Conservation (phyloP, 768 basidiomycete species). For the Trametes maxima region DNA sequence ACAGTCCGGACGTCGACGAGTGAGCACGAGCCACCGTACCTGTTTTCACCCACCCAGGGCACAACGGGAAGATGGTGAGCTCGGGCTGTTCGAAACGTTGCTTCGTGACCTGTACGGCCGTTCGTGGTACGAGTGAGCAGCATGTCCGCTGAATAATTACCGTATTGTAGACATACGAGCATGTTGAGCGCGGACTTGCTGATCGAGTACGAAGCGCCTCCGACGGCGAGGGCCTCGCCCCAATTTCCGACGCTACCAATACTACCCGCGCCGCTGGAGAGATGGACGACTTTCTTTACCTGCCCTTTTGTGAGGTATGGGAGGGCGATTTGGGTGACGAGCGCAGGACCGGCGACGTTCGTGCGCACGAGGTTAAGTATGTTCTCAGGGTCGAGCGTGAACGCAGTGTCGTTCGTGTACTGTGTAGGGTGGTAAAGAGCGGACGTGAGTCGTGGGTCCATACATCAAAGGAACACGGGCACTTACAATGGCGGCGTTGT, state of each 20-base stretch:
- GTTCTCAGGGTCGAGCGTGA: conserved; percentile 1
- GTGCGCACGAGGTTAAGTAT: conserved; percentile 2
- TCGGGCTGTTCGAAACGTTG: conserved; percentile 37
- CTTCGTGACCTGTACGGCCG: conserved; percentile 22
- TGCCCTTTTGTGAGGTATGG: conserved; percentile 6
- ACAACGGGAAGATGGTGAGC: conserved; percentile 35
- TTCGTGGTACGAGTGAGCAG: not conserved
- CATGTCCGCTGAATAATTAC: not conserved
- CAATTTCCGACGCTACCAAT: not conserved
- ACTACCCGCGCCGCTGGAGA: conserved; percentile 12
- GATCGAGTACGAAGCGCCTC: conserved; percentile 3
- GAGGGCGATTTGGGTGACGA: conserved; percentile 7
- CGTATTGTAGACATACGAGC: not conserved
- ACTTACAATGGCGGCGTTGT: conserved; percentile 33
- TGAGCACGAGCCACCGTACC: conserved; percentile 26
- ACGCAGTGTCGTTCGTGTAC: conserved; percentile 2
- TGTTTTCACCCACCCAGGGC: conserved; percentile 45
- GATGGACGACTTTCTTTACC: conserved; percentile 17
- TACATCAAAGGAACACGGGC: not conserved
- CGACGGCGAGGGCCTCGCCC: not conserved
- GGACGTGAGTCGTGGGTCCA: no score
- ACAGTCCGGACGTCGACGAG: no score
- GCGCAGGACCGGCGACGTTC: conserved; percentile 12
- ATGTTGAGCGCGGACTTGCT: conserved; percentile 24
- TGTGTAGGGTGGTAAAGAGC: not conserved